Conservation (phyloP, 2,329 filamentous ascomycete species). For the Diaporthe citri region DNA sequence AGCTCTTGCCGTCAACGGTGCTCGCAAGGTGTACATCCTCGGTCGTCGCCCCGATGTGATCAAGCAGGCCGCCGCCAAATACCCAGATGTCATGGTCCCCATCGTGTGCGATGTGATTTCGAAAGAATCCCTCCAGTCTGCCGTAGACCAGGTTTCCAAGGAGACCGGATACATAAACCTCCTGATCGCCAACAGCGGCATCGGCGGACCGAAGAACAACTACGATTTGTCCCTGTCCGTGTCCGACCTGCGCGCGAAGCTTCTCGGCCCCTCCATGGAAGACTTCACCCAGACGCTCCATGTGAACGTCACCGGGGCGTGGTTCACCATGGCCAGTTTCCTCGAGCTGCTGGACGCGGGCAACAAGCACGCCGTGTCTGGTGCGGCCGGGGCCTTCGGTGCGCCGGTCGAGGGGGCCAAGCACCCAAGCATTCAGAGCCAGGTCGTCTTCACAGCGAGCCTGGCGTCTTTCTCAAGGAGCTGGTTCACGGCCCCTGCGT, state of each 20-base stretch:
- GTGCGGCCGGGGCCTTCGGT: constrained; percentile 46
- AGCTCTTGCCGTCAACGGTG: constrained; percentile 63
- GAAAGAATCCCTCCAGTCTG: constrained; percentile 66
- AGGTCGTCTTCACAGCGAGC: constrained; percentile 72
- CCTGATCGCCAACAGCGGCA: constrained; percentile 73
- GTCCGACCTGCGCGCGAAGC: constrained; percentile 49
- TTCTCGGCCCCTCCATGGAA: constrained; percentile 69
- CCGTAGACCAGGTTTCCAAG: constrained; percentile 66
- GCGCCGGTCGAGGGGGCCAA: constrained; percentile 43
- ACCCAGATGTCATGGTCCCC: constrained; percentile 47
- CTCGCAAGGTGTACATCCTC: constrained; percentile 63
- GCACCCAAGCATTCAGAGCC: constrained; percentile 51
- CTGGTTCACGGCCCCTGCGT: constrained; percentile 72
- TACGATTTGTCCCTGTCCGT: constrained; percentile 44
- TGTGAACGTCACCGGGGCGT: constrained; percentile 73
- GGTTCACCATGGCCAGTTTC: constrained; percentile 77
- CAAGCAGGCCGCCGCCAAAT: constrained; percentile 53
- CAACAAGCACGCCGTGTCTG: constrained; percentile 59
- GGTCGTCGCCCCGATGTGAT: constrained; percentile 61
- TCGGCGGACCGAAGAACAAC: constrained; percentile 48
- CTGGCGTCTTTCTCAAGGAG: constrained; percentile 73
- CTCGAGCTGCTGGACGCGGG: constrained; percentile 75
- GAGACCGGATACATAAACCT: constrained; percentile 74
- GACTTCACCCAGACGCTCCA: constrained; percentile 69
- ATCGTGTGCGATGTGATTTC: constrained; percentile 57